Evolutionary conservation across 2,329 filamentous ascomycete species (phyloP), one percentile per base, ranked within the genome.

Genomic region (Hymenotorrendiella dingleyae): DNA sequence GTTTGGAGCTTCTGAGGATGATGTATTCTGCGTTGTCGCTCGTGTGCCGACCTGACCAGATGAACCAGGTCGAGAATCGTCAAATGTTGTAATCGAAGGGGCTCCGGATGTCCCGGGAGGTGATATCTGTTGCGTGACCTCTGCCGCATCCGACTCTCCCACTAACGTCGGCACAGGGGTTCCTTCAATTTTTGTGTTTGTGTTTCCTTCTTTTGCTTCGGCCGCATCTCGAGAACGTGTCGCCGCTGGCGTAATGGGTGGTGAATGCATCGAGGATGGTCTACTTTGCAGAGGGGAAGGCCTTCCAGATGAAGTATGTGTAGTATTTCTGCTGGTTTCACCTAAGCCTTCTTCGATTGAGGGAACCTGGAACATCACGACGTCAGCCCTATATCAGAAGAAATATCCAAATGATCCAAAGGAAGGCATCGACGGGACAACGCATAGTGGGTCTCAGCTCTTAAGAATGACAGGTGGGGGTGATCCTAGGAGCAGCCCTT

Each of bases 231-330:
- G 69, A 40, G 76, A 78, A 50, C 72, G 69, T 32, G 87, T 91
- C 39, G 82, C 89, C 42, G 88, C 82, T 14, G 91, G 91, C 10
- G 90, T 96, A 40, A 97, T 74, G 30, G 89, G 89, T 52, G 91
- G 91, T 9, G 90, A 94, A 54, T 91, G 85, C 67, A 94, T 77
- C 44, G 84, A 78, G 46, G 82, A 79, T 33, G 76, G 69, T 47
- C 76, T 74, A 50, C 82, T 85, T 29, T 79, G 69, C 60, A 73
- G 74, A 22, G 84, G 81, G 44, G 84, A 89, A 48, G 76, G 73
- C 54, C 73, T 76, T 45, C 70, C 71, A 40, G 81, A 81, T 50
- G 83, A 81, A 49, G 67, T 78, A 39, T 80, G 82, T 42, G 81
- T 83, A 29, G 78, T 71, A 44, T 80, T 72, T 46, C 78, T 74